Conservation (phyloP, 768 basidiomycete species). For the Pleurotus salmoneostramineus region DNA sequence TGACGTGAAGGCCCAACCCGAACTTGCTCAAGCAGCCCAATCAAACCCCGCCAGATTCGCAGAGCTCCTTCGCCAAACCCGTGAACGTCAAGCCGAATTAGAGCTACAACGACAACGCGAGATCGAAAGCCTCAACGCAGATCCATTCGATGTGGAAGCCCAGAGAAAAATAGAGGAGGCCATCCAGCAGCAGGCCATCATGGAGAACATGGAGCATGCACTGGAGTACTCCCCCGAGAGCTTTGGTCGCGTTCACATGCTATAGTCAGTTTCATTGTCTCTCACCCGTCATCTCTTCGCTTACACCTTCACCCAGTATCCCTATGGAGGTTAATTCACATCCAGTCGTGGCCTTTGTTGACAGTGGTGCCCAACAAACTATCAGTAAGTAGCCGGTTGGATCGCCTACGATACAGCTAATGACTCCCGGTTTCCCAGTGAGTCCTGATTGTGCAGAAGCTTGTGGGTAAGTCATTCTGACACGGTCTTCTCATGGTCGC, state of each 20-base stretch:
- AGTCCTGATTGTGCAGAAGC: conserved; percentile 88
- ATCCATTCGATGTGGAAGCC: conserved; percentile 91
- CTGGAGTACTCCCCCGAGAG: conserved; percentile 90
- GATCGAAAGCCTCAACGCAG: conserved; percentile 69
- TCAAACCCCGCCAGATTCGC: conserved; percentile 73
- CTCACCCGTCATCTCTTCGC: not conserved
- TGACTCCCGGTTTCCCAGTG: conserved; percentile 42
- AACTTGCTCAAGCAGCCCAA: conserved; percentile 69
- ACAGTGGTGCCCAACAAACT: conserved; percentile 95
- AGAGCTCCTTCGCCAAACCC: conserved; percentile 60
- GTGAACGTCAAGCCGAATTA: conserved; percentile 46
- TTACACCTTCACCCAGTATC: conserved; percentile 47
- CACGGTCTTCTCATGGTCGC: not conserved
- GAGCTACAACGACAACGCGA: conserved; percentile 59
- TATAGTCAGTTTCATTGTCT: conserved; percentile 63
- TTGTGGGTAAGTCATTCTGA: conserved; percentile 62
- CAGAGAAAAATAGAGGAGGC: conserved; percentile 92
- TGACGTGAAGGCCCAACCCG: conserved; percentile 65
- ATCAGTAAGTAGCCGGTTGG: conserved; percentile 63
- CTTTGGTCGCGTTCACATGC: conserved; percentile 94
- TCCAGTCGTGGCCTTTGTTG: conserved; percentile 94
- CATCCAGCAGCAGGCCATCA: conserved; percentile 83
- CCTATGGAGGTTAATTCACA: conserved; percentile 89
- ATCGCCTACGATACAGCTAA: not conserved
- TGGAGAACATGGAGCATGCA: conserved; percentile 93